Evolutionary conservation across 257 asterid species (phyloP).

Genomic region (Solanum habrochaites): DNA sequence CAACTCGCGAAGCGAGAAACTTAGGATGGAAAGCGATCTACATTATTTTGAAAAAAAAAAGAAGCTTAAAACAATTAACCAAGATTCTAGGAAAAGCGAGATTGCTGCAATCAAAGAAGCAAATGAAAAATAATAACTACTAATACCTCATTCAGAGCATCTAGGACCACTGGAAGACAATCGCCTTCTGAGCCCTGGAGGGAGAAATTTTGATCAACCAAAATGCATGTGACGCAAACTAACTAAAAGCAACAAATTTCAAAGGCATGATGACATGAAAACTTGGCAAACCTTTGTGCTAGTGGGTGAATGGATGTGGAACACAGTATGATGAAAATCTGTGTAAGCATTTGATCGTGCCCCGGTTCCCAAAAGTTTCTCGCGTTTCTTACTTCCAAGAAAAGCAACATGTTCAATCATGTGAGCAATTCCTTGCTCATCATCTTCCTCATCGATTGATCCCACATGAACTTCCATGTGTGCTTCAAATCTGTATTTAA

Average conservation of each 20-base stretch:
- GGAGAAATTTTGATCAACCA: constrained; percentile 6
- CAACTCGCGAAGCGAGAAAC: constrained; percentile 89
- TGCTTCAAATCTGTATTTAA: constrained; percentile 77
- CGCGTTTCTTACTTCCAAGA: constrained; percentile 99
- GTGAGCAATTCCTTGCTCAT: constrained; percentile 99
- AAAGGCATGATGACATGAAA: background rate
- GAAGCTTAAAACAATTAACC: background rate
- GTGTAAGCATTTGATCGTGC: constrained; percentile 99
- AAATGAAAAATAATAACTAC: background rate
- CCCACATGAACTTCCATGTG: constrained; percentile 99
- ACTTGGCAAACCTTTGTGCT: constrained; percentile 54
- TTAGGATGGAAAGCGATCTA: constrained; percentile 97
- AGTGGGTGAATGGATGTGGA: constrained; percentile 97
- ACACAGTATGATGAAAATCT: constrained; percentile 96
- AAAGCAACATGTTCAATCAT: constrained; percentile 99
- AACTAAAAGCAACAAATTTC: background rate
- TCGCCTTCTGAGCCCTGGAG: constrained; percentile 84
- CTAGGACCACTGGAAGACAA: constrained; percentile 88
- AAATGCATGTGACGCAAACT: constrained; percentile 6
- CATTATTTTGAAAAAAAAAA: background rate
- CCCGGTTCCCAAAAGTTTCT: constrained; percentile 98
- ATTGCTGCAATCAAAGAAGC: background rate
- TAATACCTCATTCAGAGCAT: constrained; percentile 91
- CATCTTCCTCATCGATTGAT: constrained; percentile 97
- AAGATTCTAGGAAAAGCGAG: background rate